Evolutionary conservation across 768 basidiomycete species (phyloP).

Genomic region (Lactarius hatsudake): DNA sequence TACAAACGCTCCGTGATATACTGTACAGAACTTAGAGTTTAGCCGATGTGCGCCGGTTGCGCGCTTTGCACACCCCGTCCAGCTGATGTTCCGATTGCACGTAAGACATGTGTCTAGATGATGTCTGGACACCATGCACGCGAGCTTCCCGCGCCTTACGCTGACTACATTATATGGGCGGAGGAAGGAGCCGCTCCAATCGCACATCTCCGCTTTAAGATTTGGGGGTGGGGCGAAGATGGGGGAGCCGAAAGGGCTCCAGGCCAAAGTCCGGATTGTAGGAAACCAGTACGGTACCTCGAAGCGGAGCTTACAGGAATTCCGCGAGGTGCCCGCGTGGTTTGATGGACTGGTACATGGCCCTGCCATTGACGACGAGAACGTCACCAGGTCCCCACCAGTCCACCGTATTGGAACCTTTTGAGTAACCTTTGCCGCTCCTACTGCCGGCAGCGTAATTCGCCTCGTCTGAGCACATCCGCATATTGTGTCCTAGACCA

Average conservation of each 20-base stretch:
- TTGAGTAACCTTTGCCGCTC: conserved; percentile 7
- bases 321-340: conserved; percentile 25
- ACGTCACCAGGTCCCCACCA: conserved; percentile 17
- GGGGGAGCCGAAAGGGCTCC: too few species aligned
- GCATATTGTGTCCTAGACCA: background rate
- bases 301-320: conserved; percentile 26
- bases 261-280: background rate
- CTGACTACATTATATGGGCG: background rate
- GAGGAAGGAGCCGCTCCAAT: conserved; percentile 1
- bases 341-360: conserved; percentile 18
- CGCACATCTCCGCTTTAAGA: background rate
- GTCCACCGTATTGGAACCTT: conserved; percentile 21
- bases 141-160: background rate
- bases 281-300: background rate
- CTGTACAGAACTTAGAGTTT: conserved; percentile 7
- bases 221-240: background rate
- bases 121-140: background rate
- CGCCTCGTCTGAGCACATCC: background rate
- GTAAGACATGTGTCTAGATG: conserved; percentile 12
- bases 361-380: conserved; percentile 1
- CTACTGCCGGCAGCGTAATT: background rate
- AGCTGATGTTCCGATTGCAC: conserved; percentile 13
- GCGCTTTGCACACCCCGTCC: conserved; percentile 12
- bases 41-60: background rate
- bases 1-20: background rate